These are phyloP conservation scores for Dimocarpus longan DNA, from an alignment of 345 rosid species.

Conservation along the genomic window DNA sequence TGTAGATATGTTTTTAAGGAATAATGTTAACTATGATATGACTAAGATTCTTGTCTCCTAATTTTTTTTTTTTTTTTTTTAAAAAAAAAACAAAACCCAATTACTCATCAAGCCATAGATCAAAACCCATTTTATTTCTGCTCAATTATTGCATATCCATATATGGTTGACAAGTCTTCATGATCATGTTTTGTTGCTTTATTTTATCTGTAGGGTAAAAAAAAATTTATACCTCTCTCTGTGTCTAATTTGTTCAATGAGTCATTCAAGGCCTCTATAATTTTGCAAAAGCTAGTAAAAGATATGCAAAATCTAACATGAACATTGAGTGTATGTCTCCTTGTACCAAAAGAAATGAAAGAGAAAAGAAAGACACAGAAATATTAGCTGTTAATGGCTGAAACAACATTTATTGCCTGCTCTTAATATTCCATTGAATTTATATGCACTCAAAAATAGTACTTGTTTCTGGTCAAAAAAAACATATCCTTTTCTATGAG, in stretches of 20 bases:
- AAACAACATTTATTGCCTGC: neutral
- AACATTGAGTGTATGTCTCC: neutral
- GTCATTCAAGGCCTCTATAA: neutral
- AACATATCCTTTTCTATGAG: neutral
- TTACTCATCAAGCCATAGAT: neutral
- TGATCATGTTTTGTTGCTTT: neutral
- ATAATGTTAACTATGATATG: neutral
- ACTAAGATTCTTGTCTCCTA: neutral
- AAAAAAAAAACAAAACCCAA: no score
- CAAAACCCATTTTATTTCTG: neutral
- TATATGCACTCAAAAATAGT: neutral
- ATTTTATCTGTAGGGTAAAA: neutral
- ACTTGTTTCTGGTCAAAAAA: neutral
- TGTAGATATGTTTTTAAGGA: neutral
- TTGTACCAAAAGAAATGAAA: neutral
- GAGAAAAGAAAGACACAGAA: neutral
- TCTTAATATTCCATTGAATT: neutral
- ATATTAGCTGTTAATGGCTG: neutral
- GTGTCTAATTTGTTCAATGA: neutral
- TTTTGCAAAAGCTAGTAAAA: neutral
- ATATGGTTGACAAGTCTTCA: neutral
- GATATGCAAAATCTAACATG: neutral
- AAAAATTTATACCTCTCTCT: no score
- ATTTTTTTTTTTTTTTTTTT: no score
- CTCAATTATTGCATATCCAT: slow-evolving; percentile 6